Base-by-base conservation (phyloP, 768 basidiomycete genomes). In the Glaciozyma martinii region DNA sequence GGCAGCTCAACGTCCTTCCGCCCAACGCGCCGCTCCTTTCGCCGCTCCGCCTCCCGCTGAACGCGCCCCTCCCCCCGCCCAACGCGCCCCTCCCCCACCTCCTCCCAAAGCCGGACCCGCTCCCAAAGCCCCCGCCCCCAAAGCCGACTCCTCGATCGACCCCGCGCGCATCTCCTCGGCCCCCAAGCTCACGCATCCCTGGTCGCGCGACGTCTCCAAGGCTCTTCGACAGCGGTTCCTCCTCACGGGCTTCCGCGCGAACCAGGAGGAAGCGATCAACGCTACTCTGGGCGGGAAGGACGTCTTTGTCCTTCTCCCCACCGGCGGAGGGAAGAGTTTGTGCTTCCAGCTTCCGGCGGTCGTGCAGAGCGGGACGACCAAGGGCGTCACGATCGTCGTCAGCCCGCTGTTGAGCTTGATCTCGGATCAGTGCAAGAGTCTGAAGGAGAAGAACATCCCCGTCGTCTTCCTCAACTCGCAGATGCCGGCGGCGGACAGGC, bases 231-330 rank as follows among this genome's bases (percentile, higher is more conserved):
- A 76, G 12, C 79, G 82, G 0, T 98, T 97, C 76, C 78, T 78
- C 8, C 79, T 97, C 19, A 71, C 80, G 0, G 72, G 74, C 1
- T 98, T 98, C 76, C 83, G 94, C 42, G 77, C 76, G 19, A 88
- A 97, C 76, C 95, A 98, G 74, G 81, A 91, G 47, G 86, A 88
- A 72, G 90, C 89, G 3, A 88, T 98, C 67, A 82, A 83, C 52
- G 87, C 86, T 21, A 85, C 88, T 0, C 78, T 99, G 76, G 79
- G 81, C 3, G 90, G 87, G 12, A 82, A 80, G 61, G 94, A 98
- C 73, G 89, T 90, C 23, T 91, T 98, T 70, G 89, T 97, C 23
- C 81, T 98, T 12, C 93, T 97, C 84, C 95, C 95, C 1, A 99
- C 95, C 1, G 75, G 76, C 25, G 73, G 73, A 1, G 76, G 76